Evolutionary conservation across 148 eudicot species (phyloP).

Genomic region (Euryodendron excelsum): DNA sequence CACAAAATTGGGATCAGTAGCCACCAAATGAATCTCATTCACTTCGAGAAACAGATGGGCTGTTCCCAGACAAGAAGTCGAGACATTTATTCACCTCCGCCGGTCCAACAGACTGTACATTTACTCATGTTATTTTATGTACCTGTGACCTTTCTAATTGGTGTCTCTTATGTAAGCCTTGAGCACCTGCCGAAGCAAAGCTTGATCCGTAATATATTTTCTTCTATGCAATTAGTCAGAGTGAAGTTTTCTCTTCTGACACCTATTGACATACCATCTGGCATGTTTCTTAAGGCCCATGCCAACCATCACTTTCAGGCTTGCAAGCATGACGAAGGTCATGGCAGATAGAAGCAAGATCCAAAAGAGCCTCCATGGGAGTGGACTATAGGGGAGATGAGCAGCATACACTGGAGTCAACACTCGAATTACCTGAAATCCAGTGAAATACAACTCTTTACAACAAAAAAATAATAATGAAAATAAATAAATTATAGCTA

Average conservation of each 20-base stretch:
- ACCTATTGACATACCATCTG: slow-evolving; percentile 73
- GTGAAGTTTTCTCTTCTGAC: slow-evolving; percentile 78
- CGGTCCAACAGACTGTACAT: too few species aligned
- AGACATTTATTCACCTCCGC: too few species aligned
- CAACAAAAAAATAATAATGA: background rate
- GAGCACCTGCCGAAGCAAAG: background rate
- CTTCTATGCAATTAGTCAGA: slow-evolving; percentile 42
- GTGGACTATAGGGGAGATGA: slow-evolving; percentile 72
- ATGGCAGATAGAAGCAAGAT: slow-evolving; percentile 47
- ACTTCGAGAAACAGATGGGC: background rate
- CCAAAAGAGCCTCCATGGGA: slow-evolving; percentile 80
- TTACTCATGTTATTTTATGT: slow-evolving; percentile 6
- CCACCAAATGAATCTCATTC: background rate
- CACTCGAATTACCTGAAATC: slow-evolving; percentile 78
- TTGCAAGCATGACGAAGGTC: slow-evolving; percentile 87
- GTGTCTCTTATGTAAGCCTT: background rate
- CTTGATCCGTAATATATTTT: background rate
- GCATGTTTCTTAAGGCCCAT: slow-evolving; percentile 86
- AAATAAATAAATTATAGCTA: background rate
- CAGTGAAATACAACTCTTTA: background rate
- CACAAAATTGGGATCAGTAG: slow-evolving; percentile 18
- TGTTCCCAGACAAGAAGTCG: too few species aligned
- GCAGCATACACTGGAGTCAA: slow-evolving; percentile 83
- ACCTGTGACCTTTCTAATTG: background rate
- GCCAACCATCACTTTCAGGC: slow-evolving; percentile 75